Evolutionary conservation across 176 grass and related monocot genomes (phyloP).

Genomic region (Melocanna baccifera): DNA sequence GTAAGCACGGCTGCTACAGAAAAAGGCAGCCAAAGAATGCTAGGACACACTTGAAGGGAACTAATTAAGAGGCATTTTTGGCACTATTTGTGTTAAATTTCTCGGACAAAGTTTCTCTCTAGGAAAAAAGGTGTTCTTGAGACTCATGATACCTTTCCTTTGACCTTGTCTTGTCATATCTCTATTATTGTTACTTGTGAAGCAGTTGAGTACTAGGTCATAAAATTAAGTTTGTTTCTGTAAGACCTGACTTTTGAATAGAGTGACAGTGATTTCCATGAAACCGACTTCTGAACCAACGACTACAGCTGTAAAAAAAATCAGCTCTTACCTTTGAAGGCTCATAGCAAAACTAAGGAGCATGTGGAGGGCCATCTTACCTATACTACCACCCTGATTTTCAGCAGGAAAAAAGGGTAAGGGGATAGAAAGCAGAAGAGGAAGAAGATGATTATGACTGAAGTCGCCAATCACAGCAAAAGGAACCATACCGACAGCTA

Average conservation of each 20-base stretch:
- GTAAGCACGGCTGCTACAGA: background rate
- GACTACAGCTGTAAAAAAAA: conserved; percentile 38
- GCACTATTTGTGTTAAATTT: background rate
- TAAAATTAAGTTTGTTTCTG: conserved; percentile 3
- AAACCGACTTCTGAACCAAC: conserved; percentile 41
- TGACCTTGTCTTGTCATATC: conserved; percentile 26
- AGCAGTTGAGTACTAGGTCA: conserved; percentile 12
- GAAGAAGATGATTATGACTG: conserved; percentile 81
- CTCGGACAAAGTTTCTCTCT: background rate
- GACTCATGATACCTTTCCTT: conserved; percentile 22
- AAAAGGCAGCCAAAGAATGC: background rate
- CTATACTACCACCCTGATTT: conserved; percentile 10
- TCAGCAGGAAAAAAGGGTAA: conserved; percentile 31
- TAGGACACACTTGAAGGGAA: background rate
- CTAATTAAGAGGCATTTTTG: background rate
- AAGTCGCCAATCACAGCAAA: conserved; percentile 66
- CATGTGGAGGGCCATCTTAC: background rate
- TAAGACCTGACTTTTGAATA: conserved; percentile 8
- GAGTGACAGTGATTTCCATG: conserved; percentile 29
- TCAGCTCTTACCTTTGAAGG: conserved; percentile 28
- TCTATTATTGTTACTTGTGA: conserved; percentile 7
- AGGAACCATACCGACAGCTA: conserved; percentile 52
- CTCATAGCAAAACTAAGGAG: background rate
- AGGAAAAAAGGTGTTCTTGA: background rate
- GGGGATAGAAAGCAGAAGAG: background rate